Base-by-base conservation (phyloP, 306 rosid genomes). In the Medicago arabica region DNA sequence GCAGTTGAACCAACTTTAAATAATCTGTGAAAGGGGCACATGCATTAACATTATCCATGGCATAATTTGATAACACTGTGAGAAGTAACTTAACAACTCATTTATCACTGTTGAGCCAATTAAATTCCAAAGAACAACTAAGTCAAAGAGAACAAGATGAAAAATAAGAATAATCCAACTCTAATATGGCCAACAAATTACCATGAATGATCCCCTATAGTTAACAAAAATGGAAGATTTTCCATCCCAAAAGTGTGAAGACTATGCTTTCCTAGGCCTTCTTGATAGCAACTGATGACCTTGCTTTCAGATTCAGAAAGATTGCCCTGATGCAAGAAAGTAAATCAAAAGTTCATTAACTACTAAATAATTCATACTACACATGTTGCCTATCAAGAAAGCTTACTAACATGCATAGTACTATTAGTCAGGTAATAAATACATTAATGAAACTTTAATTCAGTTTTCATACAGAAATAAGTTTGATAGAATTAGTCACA, bases 271-370 rank as follows among this genome's bases (percentile, higher is more conserved):
- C 71, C 78, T 87, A 91, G 3, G 67, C 89, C 88, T 86, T 82
- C 86, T 92, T 94, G 40, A 86, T 71, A 53, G 89, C 86, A 68
- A 54, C 92, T 5, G 96, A 82, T 5, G 96, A 82, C 73, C 91
- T 85, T 81, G 98, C 97, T 86, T 92, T 92, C 77, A 89, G 88
- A 85, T 92, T 90, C 71, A 95, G 86, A 83, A 95, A 95, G 81
- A 95, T 86, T 55, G 84, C 96, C 97, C 96, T 94, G 92, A 43
- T 41, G 44, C 81, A 70, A 84, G 16, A 71, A 65, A 77, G n/a
- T 38, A 78, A 69, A 76, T n/a, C 34, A 61, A 17, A 59, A 65
- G 9, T 61, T 43, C 70, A 57, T 79, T 69, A 75, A 55, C 39
- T 65, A 69, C 34, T 18, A 57, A 39, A 18, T 53, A 28, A 49